These are phyloP conservation scores for Fusarium ambrosium DNA, from an alignment of 2,329 filamentous ascomycete genomes.

Conservation along the genomic window DNA sequence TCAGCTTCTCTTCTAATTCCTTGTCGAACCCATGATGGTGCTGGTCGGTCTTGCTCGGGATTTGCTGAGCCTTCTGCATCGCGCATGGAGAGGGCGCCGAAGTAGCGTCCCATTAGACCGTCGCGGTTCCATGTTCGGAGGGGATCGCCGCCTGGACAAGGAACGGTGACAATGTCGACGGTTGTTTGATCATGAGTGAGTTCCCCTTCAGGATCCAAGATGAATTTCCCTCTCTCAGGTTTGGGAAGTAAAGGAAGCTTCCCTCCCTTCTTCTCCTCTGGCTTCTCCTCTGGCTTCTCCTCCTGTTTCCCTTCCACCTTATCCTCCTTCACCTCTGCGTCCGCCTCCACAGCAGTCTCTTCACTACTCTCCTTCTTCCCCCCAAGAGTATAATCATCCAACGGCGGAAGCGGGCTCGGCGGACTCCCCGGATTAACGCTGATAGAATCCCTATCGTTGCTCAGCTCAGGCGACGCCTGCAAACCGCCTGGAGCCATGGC, in stretches of 20 bases:
- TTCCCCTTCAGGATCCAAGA: constrained; percentile 52
- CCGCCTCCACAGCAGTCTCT: constrained; percentile 7
- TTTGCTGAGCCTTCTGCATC: constrained; percentile 49
- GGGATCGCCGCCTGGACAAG: constrained; percentile 66
- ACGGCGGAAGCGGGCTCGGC: constrained; percentile 36
- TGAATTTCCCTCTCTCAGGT: constrained; percentile 45
- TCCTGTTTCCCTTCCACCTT: background rate
- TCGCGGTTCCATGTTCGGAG: constrained; percentile 68
- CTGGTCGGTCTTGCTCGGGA: constrained; percentile 37
- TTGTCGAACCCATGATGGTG: constrained; percentile 66
- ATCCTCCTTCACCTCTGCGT: background rate
- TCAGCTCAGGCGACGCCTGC: constrained; percentile 21
- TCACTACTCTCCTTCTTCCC: constrained; percentile 10
- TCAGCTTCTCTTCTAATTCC: constrained; percentile 63
- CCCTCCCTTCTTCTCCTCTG: constrained; percentile 9
- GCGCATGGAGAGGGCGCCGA: constrained; percentile 57
- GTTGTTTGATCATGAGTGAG: constrained; percentile 64
- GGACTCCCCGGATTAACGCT: constrained; percentile 47
- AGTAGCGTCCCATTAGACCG: constrained; percentile 62
- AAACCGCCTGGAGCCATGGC: constrained; percentile 38
- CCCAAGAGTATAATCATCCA: constrained; percentile 34
- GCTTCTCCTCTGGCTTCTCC: constrained; percentile 8
- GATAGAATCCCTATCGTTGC: constrained; percentile 45
- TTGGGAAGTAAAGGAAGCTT: constrained; percentile 5
- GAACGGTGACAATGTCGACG: constrained; percentile 67